Evolutionary conservation across 139 green algal genomes (phyloP).

Genomic region (Klebsormidium nitens): DNA sequence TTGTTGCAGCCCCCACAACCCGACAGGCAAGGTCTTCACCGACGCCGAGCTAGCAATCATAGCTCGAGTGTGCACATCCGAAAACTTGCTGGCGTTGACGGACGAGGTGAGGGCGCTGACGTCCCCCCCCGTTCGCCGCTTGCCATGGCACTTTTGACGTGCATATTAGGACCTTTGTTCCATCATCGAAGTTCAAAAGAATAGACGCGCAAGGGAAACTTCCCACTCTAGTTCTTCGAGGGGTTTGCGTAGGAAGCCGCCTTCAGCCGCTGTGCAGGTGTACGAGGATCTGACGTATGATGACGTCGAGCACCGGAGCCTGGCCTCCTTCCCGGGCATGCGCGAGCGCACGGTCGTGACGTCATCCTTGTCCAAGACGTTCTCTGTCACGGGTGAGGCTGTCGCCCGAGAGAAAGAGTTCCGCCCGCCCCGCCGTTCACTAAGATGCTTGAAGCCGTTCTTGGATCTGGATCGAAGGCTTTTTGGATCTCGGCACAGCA

Average conservation of each 20-base stretch:
- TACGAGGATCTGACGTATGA: constrained; percentile 18
- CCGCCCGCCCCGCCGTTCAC: too few species aligned
- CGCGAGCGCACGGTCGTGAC: constrained; percentile 26
- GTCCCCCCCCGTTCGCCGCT: too few species aligned
- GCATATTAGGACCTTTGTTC: too few species aligned
- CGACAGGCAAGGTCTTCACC: constrained; percentile 32
- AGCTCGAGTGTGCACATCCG: constrained; percentile 1
- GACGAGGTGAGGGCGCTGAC: constrained; percentile 20
- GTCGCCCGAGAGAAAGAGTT: background rate
- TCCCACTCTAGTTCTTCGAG: too few species aligned
- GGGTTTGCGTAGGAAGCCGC: too few species aligned
- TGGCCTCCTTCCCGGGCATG: constrained; percentile 18
- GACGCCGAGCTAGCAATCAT: constrained; percentile 8
- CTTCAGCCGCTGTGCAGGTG: constrained; percentile 4
- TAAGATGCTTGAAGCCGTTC: too few species aligned
- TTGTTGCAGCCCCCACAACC: constrained; percentile 29
- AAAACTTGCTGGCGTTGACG: constrained; percentile 31
- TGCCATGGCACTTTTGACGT: too few species aligned
- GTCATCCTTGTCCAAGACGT: constrained; percentile 41
- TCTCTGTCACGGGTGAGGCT: constrained; percentile 29
- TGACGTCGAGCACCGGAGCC: constrained; percentile 2
- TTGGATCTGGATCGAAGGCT: too few species aligned
- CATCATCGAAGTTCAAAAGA: too few species aligned
- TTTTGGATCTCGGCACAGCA: too few species aligned
- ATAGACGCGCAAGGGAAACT: too few species aligned